phyloP scores from a whole-genome alignment of 495 filamentous ascomycete genomes.

The Glutinoglossum americanum region DNA sequence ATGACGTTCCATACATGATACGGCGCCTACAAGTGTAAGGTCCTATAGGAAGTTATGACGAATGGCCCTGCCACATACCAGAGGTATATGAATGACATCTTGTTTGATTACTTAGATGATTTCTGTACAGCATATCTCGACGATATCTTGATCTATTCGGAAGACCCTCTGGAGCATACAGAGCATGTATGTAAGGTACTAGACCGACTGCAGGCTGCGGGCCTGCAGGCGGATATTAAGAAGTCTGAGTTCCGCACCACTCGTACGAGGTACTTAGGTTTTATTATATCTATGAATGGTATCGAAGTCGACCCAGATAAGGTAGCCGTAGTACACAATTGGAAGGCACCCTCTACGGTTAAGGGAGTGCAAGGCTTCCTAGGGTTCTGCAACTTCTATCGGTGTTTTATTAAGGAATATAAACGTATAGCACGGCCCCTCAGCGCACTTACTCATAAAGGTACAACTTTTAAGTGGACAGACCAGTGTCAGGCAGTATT shows the following conservation, averaged over 20 bases:
- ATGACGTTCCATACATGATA: conserved; percentile 7
- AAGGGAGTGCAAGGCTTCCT: not conserved
- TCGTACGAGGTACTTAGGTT: not conserved
- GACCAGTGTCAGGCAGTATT: conserved; percentile 1
- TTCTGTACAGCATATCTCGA: conserved; percentile 1
- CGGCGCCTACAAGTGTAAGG: conserved; percentile 5
- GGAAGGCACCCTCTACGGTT: not conserved
- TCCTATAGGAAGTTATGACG: conserved; percentile 7
- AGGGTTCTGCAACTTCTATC: conserved; percentile 9
- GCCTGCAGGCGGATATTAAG: not conserved
- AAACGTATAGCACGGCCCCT: conserved; percentile 4
- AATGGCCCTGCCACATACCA: conserved; percentile 9
- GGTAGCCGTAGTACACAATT: not conserved
- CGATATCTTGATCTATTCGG: conserved; percentile 6
- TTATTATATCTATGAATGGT: not conserved
- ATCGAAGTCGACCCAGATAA: conserved; percentile 1
- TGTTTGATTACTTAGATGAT: conserved; percentile 9
- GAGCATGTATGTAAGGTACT: conserved; percentile 10
- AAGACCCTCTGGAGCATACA: conserved; percentile 6
- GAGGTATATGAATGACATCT: conserved; percentile 10
- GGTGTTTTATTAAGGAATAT: conserved; percentile 9
- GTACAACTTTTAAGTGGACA: not conserved
- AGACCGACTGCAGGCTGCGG: not conserved
- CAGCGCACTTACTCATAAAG: not conserved
- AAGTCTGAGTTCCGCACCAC: conserved; percentile 1